Base-by-base conservation (phyloP, 352 stramenopile species). In the Globisporangium acanthophoron region DNA sequence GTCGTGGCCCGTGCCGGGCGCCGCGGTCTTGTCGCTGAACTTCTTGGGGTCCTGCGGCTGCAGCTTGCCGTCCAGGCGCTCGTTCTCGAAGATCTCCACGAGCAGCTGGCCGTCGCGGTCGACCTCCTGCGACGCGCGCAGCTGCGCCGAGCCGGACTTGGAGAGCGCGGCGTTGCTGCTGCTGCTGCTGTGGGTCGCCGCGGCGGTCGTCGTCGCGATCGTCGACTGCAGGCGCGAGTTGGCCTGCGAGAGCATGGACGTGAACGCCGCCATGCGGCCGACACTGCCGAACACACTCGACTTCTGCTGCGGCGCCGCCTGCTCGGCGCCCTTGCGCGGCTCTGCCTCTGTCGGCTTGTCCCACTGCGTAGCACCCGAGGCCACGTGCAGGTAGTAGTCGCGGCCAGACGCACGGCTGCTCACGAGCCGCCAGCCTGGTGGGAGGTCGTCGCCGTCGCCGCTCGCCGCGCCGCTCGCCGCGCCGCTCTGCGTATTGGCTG, bases 11-110 rank as follows among this genome's bases (percentile, higher is more conserved):
- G 67, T 65, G 13, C 76, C 81, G 37, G 74, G 56, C 31, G 70
- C 62, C 2, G 83, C 81, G 45, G 85, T 54, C 16, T 71, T 74
- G 65, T 91, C 84, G 59, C 83, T 87, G 55, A 78, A 95, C 29
- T 57, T 55, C 62, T 90, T 93, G 1, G 85, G 85, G 54, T 95
- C 85, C 31, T 73, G 78, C 3, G 76, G 45, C 45, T 76, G 77
- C 41, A 92, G 50, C n/a, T 85, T 84, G 8, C 84, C 85, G 56
- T 93, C 84, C 27, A 93, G 66, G 3, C 85, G 81, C 51, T 95
- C 83, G 62, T 95, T 90, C 61, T 95, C 85, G 56, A 86, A 95
- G n/a, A 92, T 77, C 53, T 93, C 80, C 24, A 86, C 76, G 9
- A 89, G 41, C n/a, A 78, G 58, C 63, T 94, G 80, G 1, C 78